Base-by-base conservation (phyloP, 2,329 filamentous ascomycete species). In the Corniculantispora saksenae region DNA sequence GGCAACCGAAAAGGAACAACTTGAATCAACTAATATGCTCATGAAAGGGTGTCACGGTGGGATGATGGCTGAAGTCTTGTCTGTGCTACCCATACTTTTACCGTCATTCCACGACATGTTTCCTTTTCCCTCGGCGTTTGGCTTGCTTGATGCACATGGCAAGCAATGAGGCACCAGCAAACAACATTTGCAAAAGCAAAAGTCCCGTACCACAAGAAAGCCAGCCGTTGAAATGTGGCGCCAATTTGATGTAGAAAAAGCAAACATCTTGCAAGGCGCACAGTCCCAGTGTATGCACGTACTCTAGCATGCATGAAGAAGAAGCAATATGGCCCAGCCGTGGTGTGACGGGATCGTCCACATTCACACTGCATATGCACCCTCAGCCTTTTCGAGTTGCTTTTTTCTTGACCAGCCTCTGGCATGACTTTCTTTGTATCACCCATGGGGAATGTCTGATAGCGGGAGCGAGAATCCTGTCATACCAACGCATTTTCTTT, bases 181-280 rank as follows among this genome's bases (percentile, higher is more conserved):
- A 43, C 1, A 23, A 23, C 7, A 21, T 2, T 5, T 4, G 21
- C 21, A 61, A 54, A 54, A 61, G 58, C 21, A 61, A 53, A 43
- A 17, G 21, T 3, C 27, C 10, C 8, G 45, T 53, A 29, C 13
- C 40, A 51, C n/a, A 13, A 29, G 38, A 61, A 21, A 21, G 56
- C 43, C 40, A 35, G 48, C 59, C 59, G 48, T 54, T 61, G n/a
- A 23, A 32, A 21, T 21, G 59, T 61, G 59, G 59, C 59, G 59
- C 17, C 15, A 19, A 43, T 2, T 27, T 45, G 15, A 7, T 17
- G 6, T 19, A n/a, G 25, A 54, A 61, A 38, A 61, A 61, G 48
- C 17, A 61, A 54, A 27, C 47, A 61, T 45, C n/a, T 13, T 38
- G 8, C 38, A 23, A 47, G 17, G 9, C 25, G 40, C 13, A 40